Base-by-base conservation (phyloP, 345 rosid species). In the Fremontodendron californicum region DNA sequence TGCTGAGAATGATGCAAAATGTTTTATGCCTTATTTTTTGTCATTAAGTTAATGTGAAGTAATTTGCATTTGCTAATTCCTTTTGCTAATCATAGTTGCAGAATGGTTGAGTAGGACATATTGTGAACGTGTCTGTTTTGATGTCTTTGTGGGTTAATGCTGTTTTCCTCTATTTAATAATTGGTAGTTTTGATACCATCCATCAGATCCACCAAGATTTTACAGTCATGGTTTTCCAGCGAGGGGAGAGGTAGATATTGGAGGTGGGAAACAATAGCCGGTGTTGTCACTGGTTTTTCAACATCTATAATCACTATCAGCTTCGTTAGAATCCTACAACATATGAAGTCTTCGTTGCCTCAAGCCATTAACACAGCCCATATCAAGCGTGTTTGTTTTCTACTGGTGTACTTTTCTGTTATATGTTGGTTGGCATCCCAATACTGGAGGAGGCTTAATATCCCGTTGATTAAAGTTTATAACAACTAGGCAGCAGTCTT, bases 201-300 rank as follows among this genome's bases (percentile, higher is more conserved):
- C 12, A 35, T 73, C 84, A 90, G 94, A 84, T 87, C 75, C 60
- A 57, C 70, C 23, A 84, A 86, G 81, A 78, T 84, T 37, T 31
- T 84, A 29, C 72, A 51, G 6, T 81, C 88, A 3, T 81, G 78
- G 84, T 55, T 85, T 73, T 19, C 67, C 9, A 75, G 40, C 64
- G 74, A 77, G 31, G 82, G 40, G 51, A 79, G 57, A 21, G 48
- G 78, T 48, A 80, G 21, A 48, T 79, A 81, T 60, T 86, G 81
- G 88, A 74, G 77, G 75, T 87, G 85, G 90, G 94, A 81, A 74
- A 74, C 88, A 18, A 16, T 87, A 64, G 90, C 76, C n/a, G 90
- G 94, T 74, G 80, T 79, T 33, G 42, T 84, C 55, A 8, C 88
- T 52, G 92, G 92, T 43, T 81, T 88, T 67, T 80, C 83, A 49